These are phyloP conservation scores for Hygrophorus pudorinus DNA, from an alignment of 768 basidiomycete species.

Conservation along the genomic window DNA sequence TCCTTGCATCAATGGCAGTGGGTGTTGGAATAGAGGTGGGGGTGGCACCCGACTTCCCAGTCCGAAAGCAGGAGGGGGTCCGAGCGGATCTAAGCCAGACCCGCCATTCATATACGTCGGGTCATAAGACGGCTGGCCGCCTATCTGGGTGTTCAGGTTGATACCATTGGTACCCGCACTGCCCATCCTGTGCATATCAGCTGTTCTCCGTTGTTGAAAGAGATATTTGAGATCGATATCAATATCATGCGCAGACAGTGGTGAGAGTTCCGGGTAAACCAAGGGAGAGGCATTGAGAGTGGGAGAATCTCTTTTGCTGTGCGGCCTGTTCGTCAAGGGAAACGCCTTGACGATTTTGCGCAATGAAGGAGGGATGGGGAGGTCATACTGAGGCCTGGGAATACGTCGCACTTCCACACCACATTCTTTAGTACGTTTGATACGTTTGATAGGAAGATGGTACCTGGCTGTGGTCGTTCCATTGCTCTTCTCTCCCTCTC, in stretches of 20 bases:
- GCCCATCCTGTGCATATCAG: slow-evolving; percentile 6
- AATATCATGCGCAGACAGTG: slow-evolving; percentile 39
- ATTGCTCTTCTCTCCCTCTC: slow-evolving; percentile 77
- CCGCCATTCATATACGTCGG: neutral
- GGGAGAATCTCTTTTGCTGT: slow-evolving; percentile 9
- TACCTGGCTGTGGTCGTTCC: slow-evolving; percentile 71
- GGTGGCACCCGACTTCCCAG: slow-evolving; percentile 5
- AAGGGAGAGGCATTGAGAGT: slow-evolving; percentile 17
- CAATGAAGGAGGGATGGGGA: slow-evolving; percentile 38
- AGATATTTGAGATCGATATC: slow-evolving; percentile 45
- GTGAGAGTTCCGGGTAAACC: slow-evolving; percentile 36
- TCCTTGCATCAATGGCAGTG: slow-evolving; percentile 12
- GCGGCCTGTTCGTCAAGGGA: slow-evolving; percentile 19
- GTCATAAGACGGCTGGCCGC: slow-evolving; percentile 5
- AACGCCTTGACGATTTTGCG: slow-evolving; percentile 57
- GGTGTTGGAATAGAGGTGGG: slow-evolving; percentile 10
- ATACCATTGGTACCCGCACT: slow-evolving; percentile 11
- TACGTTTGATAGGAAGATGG: slow-evolving; percentile 12
- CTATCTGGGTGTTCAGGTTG: neutral
- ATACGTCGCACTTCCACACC: slow-evolving; percentile 44
- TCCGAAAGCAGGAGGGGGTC: slow-evolving; percentile 5
- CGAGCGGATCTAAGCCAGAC: neutral
- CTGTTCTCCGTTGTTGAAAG: slow-evolving; percentile 30
- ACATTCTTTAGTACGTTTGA: slow-evolving; percentile 1
- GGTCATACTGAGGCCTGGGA: slow-evolving; percentile 39